Evolutionary conservation across 73 alveolate species (phyloP).

Genomic region (Uronychia setigera): DNA sequence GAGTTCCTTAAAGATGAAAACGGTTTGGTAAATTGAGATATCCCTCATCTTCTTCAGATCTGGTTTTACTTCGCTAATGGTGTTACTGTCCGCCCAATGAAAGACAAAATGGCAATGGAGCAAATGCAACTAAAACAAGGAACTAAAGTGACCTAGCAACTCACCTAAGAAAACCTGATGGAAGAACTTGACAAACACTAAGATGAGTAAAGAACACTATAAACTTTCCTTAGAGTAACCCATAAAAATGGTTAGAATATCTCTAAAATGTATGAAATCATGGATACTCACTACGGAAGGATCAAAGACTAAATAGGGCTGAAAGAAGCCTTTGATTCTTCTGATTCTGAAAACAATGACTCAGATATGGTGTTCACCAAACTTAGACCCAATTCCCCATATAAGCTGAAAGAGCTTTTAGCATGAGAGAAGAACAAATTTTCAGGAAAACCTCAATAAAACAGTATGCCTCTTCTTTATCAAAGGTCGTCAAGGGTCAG

Average conservation of each 20-base stretch:
- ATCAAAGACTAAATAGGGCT: conserved; percentile 41
- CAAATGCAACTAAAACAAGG: conserved; percentile 8
- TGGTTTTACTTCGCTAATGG: conserved; percentile 34
- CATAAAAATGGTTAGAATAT: conserved; percentile 13
- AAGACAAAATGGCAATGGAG: conserved; percentile 9
- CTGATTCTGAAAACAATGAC: conserved; percentile 36
- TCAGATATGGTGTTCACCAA: conserved; percentile 36
- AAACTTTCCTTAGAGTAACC: conserved; percentile 20
- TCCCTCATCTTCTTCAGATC: conserved; percentile 34
- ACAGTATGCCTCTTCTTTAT: neutral
- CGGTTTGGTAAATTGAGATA: conserved; percentile 43
- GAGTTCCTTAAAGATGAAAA: conserved; percentile 69
- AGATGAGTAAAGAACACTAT: neutral
- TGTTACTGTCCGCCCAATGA: conserved; percentile 33
- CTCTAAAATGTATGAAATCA: conserved; percentile 39
- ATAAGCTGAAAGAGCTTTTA: conserved; percentile 25
- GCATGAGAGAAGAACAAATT: conserved; percentile 9
- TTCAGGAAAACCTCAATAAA: neutral
- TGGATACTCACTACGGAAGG: conserved; percentile 42
- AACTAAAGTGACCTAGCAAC: conserved; percentile 8
- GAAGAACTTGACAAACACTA: conserved; percentile 27
- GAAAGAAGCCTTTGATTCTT: conserved; percentile 36
- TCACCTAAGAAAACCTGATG: conserved; percentile 17
- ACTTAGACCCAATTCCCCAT: conserved; percentile 39
- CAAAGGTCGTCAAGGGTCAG: no score